These are phyloP conservation scores for Artemisia tridentata DNA, from an alignment of 129 eudicot species.

Conservation along the genomic window DNA sequence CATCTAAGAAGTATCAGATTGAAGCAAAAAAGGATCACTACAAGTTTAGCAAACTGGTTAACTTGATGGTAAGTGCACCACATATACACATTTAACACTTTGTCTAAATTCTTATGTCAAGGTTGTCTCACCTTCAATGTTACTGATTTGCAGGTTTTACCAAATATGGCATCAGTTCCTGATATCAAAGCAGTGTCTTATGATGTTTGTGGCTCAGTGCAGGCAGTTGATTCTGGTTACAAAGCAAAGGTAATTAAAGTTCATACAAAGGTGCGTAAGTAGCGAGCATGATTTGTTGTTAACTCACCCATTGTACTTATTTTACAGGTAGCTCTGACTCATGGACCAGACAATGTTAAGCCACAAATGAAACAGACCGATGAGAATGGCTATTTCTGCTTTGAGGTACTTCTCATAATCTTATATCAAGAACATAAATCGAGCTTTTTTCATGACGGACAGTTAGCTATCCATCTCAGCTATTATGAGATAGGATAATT, in stretches of 20 bases:
- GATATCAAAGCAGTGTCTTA: conserved; percentile 88
- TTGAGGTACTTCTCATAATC: conserved; percentile 58
- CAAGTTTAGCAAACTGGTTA: conserved; percentile 66
- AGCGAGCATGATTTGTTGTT: conserved; percentile 4
- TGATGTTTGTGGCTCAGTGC: conserved; percentile 85
- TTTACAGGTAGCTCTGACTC: conserved; percentile 90
- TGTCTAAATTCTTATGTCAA: background rate
- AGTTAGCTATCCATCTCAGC: background rate
- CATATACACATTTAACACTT: background rate
- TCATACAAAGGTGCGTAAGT: background rate
- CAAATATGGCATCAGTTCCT: conserved; percentile 88
- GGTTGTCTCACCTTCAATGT: conserved; percentile 12
- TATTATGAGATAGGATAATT: background rate
- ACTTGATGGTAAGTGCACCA: conserved; percentile 66
- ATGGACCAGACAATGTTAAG: conserved; percentile 97
- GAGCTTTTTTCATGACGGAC: background rate
- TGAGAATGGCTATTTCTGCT: conserved; percentile 78
- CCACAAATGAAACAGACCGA: conserved; percentile 84
- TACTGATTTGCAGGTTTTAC: conserved; percentile 60
- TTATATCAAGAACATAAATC: conserved; percentile 2
- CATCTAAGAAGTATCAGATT: conserved; percentile 76
- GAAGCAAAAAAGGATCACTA: conserved; percentile 90
- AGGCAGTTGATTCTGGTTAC: conserved; percentile 61
- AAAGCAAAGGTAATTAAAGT: conserved; percentile 61
- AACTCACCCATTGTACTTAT: conserved; percentile 11